Base-by-base conservation (phyloP, 78 protist genomes). In the Polysphondylium violaceum region DNA sequence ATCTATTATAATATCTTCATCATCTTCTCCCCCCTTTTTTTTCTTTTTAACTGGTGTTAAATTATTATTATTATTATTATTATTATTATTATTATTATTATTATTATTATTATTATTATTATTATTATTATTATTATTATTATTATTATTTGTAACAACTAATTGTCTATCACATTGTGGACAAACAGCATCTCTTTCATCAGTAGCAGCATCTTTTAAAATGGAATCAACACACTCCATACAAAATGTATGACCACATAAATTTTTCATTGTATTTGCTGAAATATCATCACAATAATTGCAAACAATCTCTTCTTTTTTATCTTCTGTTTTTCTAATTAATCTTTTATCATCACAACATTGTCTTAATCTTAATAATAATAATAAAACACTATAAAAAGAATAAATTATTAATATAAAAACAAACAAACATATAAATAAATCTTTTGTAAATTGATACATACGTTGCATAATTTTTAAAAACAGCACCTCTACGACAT, bases 391-490 rank as follows among this genome's bases (percentile, higher is more conserved):
- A 27, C 88, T 64, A 60, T 7, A 69, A 38, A 61, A 14, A 47
- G 8, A 47, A 11, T 14, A 35, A 6, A 33, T 21, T 11, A 64
- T 16, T 64, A 41, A 6, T 38, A 73, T 27, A 35, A 21, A 21
- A 35, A 53, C 6, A 16, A 53, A 47, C 16, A 36, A 31, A 8
- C 17, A 16, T 19, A 51, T 23, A 25, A 8, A 74, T 35, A 5
- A 58, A 14, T 27, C 40, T 14, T n/a, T 21, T 1, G 7, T 6
- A 47, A 4, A 2, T 27, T 23, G 9, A 31, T 0, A 71, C 61
- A 55, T 74, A 74, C 61, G 71, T 58, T 21, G 71, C 89, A 67
- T 50, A 79, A 27, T 79, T 79, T 19, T 79, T 79, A 33, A 67
- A 23, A 33, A 79, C 43, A 67, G 36, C 35, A 43, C 79, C 79